Evolutionary conservation across 1,139 yeast genomes (phyloP).

Genomic region (Pichia sp.): DNA sequence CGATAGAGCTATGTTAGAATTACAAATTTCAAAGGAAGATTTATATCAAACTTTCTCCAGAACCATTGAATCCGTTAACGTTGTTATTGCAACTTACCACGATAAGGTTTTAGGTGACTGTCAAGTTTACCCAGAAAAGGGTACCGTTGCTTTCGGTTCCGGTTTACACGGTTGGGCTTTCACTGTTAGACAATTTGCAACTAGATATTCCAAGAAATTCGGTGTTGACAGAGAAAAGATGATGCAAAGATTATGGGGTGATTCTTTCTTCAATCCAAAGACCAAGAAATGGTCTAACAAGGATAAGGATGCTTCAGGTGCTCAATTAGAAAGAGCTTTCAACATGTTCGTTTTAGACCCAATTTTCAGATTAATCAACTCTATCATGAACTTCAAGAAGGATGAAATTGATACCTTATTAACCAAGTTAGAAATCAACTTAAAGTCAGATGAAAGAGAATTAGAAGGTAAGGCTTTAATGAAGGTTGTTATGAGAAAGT

Average conservation of each 20-base stretch:
- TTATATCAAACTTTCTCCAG: constrained; percentile 97
- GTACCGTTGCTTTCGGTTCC: constrained; percentile 99
- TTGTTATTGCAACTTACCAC: constrained; percentile 90
- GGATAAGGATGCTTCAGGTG: constrained; percentile 94
- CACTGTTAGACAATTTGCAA: constrained; percentile 98
- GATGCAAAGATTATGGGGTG: constrained; percentile 99
- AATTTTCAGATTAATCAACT: constrained; percentile 92
- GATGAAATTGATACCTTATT: constrained; percentile 87
- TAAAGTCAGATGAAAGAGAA: constrained; percentile 93
- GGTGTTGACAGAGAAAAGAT: constrained; percentile 98
- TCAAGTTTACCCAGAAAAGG: constrained; percentile 98
- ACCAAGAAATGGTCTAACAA: constrained; percentile 99
- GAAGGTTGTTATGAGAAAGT: constrained; percentile 98
- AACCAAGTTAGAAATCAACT: constrained; percentile 84
- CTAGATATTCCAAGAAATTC: constrained; percentile 97
- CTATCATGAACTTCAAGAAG: constrained; percentile 96
- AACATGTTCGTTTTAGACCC: constrained; percentile 99
- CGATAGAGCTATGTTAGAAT: constrained; percentile 98
- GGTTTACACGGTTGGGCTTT: constrained; percentile 99
- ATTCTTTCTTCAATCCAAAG: constrained; percentile 99
- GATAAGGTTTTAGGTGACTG: constrained; percentile 90
- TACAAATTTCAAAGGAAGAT: constrained; percentile 98
- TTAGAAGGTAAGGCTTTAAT: constrained; percentile 98
- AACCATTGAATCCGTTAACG: constrained; percentile 99
- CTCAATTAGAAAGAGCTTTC: constrained; percentile 97